A percentile compares a stretch with the other conserved stretches of the same genome.
phyloP scores from a whole-genome alignment of 495 filamentous ascomycete genomes.

The Penicillium simplicissimum region DNA sequence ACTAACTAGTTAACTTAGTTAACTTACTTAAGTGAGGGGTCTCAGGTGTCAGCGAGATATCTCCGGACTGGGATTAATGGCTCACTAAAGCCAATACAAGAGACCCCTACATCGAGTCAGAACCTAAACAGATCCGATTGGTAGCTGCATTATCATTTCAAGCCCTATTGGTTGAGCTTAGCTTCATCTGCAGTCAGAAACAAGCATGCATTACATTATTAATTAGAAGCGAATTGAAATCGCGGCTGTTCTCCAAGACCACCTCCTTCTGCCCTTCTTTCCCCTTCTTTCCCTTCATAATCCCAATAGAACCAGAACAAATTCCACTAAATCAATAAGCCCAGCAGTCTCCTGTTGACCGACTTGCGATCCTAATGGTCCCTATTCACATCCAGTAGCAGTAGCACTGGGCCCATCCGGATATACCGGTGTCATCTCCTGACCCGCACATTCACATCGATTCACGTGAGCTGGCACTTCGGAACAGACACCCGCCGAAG shows the following conservation, averaged over 20 bases:
- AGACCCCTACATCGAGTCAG: too few species aligned
- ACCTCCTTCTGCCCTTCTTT: not conserved
- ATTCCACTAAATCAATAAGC: not conserved
- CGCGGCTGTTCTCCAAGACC: not conserved
- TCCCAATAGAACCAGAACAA: not conserved
- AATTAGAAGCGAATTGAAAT: not conserved
- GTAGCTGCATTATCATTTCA: not conserved
- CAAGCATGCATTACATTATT: not conserved
- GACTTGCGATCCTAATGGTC: not conserved
- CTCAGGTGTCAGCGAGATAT: not conserved
- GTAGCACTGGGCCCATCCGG: slow-evolving; percentile 16
- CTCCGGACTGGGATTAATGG: not conserved
- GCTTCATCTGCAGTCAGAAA: not conserved
- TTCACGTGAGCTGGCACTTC: slow-evolving; percentile 9
- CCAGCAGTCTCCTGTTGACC: not conserved
- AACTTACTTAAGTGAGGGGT: not conserved
- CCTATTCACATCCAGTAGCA: slow-evolving; percentile 25
- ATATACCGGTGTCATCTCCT: slow-evolving; percentile 21
- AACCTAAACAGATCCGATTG: not conserved
- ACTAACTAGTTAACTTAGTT: too few species aligned
- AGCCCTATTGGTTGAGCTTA: not conserved
- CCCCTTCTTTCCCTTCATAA: not conserved
- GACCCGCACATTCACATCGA: slow-evolving; percentile 19
- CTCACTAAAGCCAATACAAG: not conserved
- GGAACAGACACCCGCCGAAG: slow-evolving; percentile 10